Evolutionary conservation across 2,329 filamentous ascomycete species (phyloP).

Genomic region (Teratosphaeria gauchensis): DNA sequence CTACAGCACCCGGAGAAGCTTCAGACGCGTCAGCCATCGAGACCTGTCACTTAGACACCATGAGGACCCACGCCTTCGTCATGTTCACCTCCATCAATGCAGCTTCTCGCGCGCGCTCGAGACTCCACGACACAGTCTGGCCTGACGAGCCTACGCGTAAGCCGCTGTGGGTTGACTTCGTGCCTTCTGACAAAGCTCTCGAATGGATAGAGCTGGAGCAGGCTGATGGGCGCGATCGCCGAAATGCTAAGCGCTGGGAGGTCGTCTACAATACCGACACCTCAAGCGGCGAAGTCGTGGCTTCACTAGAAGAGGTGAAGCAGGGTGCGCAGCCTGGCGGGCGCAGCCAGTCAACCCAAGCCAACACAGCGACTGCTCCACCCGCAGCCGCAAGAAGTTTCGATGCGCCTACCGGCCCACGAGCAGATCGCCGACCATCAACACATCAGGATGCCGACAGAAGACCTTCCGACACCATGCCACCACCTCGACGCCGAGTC

Average conservation of each 20-base stretch:
- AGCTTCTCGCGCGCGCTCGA: slow-evolving; percentile 65
- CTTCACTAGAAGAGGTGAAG: not conserved
- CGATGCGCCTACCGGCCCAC: slow-evolving; percentile 15
- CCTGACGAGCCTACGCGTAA: slow-evolving; percentile 79
- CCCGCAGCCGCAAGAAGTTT: slow-evolving; percentile 7
- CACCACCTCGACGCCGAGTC: not conserved
- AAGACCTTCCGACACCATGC: not conserved
- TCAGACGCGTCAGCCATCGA: slow-evolving; percentile 41
- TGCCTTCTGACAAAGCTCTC: slow-evolving; percentile 62
- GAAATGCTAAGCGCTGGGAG: slow-evolving; percentile 53
- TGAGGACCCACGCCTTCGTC: slow-evolving; percentile 81
- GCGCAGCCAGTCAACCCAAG: slow-evolving; percentile 4
- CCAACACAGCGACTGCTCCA: slow-evolving; percentile 4
- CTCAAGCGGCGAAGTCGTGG: slow-evolving; percentile 41
- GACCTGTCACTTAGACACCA: slow-evolving; percentile 69
- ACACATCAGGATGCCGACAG: not conserved
- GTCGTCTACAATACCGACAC: slow-evolving; percentile 48
- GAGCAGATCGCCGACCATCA: slow-evolving; percentile 5
- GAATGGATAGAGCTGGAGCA: slow-evolving; percentile 68
- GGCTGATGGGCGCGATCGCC: slow-evolving; percentile 34
- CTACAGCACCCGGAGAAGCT: slow-evolving; percentile 40
- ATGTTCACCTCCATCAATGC: slow-evolving; percentile 58
- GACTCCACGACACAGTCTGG: slow-evolving; percentile 72
- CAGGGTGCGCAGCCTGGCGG: not conserved
- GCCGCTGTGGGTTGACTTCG: slow-evolving; percentile 77